phyloP scores from a whole-genome alignment of 2,329 filamentous ascomycete genomes.

The Pyricularia grisea region DNA sequence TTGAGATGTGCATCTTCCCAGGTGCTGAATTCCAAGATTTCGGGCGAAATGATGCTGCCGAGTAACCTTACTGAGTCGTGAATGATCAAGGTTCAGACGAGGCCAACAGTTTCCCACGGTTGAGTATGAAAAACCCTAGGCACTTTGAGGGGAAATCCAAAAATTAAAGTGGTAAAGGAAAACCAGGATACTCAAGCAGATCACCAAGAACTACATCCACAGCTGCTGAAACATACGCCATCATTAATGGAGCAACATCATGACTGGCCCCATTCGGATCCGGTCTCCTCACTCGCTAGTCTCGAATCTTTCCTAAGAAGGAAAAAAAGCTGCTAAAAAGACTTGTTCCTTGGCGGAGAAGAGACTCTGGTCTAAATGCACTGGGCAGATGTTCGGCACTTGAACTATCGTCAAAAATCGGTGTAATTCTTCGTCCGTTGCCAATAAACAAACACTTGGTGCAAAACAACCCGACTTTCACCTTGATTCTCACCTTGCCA shows the following conservation, averaged over 20 bases:
- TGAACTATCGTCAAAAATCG: neutral
- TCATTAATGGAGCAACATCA: neutral
- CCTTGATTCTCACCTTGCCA: neutral
- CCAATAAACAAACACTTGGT: neutral
- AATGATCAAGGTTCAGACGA: neutral
- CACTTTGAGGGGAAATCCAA: neutral
- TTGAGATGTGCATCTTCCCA: neutral
- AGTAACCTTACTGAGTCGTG: neutral
- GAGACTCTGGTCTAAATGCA: neutral
- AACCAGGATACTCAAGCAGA: neutral
- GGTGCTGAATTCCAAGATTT: neutral
- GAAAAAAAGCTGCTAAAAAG: neutral
- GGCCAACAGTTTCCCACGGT: neutral
- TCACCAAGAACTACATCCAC: neutral
- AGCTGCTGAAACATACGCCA: neutral
- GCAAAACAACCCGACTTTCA: neutral
- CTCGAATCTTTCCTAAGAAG: neutral
- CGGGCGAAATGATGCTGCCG: neutral
- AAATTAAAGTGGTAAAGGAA: neutral
- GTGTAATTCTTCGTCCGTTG: neutral
- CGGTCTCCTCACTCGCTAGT: neutral
- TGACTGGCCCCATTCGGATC: neutral
- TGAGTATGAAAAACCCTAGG: neutral
- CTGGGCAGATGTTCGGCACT: neutral
- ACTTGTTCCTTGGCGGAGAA: neutral